Percentiles rank a stretch among this genome's conserved stretches.
Conservation (phyloP, 306 rosid species). For the Sphenostylis stenocarpa region DNA sequence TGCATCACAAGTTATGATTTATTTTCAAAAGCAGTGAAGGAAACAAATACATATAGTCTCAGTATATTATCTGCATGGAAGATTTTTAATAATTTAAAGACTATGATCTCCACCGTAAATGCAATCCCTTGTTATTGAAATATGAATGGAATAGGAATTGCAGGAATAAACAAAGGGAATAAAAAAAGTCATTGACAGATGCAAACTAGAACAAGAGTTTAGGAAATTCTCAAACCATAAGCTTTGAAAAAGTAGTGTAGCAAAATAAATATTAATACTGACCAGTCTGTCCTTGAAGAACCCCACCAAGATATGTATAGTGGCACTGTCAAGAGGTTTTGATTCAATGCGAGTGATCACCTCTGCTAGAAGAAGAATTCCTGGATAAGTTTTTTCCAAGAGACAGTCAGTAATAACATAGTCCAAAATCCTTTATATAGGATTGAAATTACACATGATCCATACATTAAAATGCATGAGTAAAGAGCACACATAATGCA, state of each 20-base stretch:
- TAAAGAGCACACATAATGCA: not conserved
- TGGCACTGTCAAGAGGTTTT: slow-evolving; percentile 62
- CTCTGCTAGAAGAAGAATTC: slow-evolving; percentile 89
- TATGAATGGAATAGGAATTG: slow-evolving; percentile 15
- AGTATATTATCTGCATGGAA: not conserved
- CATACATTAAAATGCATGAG: slow-evolving; percentile 2
- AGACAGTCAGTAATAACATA: slow-evolving; percentile 28
- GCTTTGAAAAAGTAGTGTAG: not conserved
- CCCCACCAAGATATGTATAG: slow-evolving; percentile 69
- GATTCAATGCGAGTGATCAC: slow-evolving; percentile 57
- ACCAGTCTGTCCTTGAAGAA: slow-evolving; percentile 94
- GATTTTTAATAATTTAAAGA: slow-evolving; percentile 3
- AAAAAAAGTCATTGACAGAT: slow-evolving; percentile 6
- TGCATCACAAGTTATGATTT: not conserved
- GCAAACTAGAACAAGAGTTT: not conserved
- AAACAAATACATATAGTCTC: not conserved
- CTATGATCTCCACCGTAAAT: slow-evolving; percentile 12
- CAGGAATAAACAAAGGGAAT: not conserved
- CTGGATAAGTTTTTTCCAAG: slow-evolving; percentile 39
- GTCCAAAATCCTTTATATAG: slow-evolving; percentile 7
- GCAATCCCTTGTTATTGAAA: not conserved
- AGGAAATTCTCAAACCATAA: not conserved
- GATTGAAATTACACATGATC: not conserved
- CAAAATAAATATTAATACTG: slow-evolving; percentile 45
- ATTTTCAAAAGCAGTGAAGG: not conserved